Evolutionary conservation across 2,329 filamentous ascomycete genomes (phyloP), one percentile per base, ranked within the genome.

Genomic region (Aspergillus latus): DNA sequence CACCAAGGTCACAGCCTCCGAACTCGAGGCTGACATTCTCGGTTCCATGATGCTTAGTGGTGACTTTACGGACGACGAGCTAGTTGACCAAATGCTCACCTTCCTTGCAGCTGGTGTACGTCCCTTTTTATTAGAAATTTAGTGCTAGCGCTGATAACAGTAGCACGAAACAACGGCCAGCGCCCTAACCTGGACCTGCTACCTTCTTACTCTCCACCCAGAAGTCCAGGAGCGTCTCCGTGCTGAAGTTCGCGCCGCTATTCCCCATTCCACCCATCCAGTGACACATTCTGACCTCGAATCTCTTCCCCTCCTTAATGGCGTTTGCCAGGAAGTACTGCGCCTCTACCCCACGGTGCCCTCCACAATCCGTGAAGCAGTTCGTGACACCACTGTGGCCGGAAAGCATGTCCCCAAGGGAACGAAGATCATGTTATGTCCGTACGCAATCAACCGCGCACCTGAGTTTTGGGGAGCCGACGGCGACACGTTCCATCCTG

Each of bases 271-370:
- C n/a, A 59, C 65, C 7, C 54, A 56, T 29, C 54, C 57, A 15
- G 65, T 73, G 54, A 66, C 64, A 11, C 64, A 65, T 59, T 48
- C 52, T 9, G 69, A 72, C 45, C 68, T 94, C 59, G 89, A 94
- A 74, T 53, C 49, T 15, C 56, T 64, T 16, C 59, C 59, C 1
- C 53, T 61, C 5, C 83, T 93, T 43, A 86, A 90, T 68, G 90
- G 89, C 29, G 85, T 95, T 9, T 86, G 88, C 69, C 86, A 83
- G 67, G 91, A 96, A 74, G 82, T 87, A 7, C 81, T 94, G 13
- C 74, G 75, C 9, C 65, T 76, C 2, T 74, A 73, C 56, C 74
- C 74, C 4, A 72, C 74, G 0, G 74, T 76, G 1, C 75, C 74
- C 0, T 64, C 63, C 7, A 77, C 76, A 2, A 62, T 72, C 52